Conservation (phyloP, 2,329 filamentous ascomycete genomes). For the Scedosporium boydii region DNA sequence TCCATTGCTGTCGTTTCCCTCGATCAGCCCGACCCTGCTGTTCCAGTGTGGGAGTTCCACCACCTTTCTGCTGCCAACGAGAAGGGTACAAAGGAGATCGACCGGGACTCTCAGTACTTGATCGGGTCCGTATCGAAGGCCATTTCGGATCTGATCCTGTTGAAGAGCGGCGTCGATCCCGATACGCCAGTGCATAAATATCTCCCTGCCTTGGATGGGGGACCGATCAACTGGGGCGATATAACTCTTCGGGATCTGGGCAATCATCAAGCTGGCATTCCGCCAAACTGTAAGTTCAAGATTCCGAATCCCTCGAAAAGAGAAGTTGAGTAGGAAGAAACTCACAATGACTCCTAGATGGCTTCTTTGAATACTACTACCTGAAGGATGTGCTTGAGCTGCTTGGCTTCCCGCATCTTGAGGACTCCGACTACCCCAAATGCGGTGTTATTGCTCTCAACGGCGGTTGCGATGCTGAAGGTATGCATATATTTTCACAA, state of each 20-base stretch:
- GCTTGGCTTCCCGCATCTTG: constrained; percentile 25
- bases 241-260: constrained; percentile 28
- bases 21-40: constrained; percentile 15
- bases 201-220: constrained; percentile 20
- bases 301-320: neutral
- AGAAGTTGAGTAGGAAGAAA: neutral
- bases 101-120: constrained; percentile 28
- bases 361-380: constrained; percentile 26
- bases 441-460: constrained; percentile 28
- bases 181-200: constrained; percentile 23
- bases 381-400: constrained; percentile 22
- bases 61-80: constrained; percentile 23
- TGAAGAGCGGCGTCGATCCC: constrained; percentile 24
- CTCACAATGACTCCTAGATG: constrained; percentile 13
- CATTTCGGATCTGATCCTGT: constrained; percentile 24
- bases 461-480: constrained; percentile 19
- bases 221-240: constrained; percentile 17
- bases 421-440: constrained; percentile 21
- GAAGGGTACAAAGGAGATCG: constrained; percentile 18
- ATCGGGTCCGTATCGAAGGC: constrained; percentile 31
- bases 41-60: constrained; percentile 31
- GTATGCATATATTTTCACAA: constrained; percentile 13
- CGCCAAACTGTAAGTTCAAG: constrained; percentile 23
- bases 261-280: constrained; percentile 25
- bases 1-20: constrained; percentile 25